Evolutionary conservation across 352 stramenopile genomes (phyloP), one percentile per base, ranked within the genome.

Genomic region (Hyaloperonospora brassicae): DNA sequence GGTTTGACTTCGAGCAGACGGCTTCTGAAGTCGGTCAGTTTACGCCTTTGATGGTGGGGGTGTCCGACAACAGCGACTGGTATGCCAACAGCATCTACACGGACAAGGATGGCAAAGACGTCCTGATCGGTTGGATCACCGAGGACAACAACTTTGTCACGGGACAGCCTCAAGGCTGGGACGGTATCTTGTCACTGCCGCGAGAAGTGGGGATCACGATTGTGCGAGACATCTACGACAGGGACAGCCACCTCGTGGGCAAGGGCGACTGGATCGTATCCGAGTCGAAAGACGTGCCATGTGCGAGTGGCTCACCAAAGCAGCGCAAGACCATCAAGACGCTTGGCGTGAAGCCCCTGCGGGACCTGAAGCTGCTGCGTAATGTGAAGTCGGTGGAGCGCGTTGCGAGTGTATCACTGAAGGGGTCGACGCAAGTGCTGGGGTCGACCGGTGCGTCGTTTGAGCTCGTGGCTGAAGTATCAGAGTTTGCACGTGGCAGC

Each of bases 41-140:
- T 60, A 66, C 57, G 8, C 72, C 76, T 30, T 54, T 62, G 11
- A 85, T 84, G 65, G 76, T 87, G 1, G 76, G 76, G 13, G 59
- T 87, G 24, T 76, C 72, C 21, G 76, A 87, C 54, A 70, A 70
- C 39, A 81, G 71, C 34, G 62, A 82, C 58, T 87, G 76, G 76
- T 87, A 87, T 55, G 76, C 76, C 34, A 84, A 84, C 61, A 76
- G 59, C 48, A 73, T 85, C 43, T 81, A 84, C 70, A 79, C 72
- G 10, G 70, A 87, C 62, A 68, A 76, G 27, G 62, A 73, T 47
- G 64, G 64, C 56, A 84, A 83, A 67, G 24, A 78, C 23, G 70
- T 87, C 9, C 43, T 87, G 22, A 73, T 81, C 46, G 76, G 73
- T 21, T 87, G 76, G 76, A 84, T 85, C 53, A 68, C 58, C 1